Evolutionary conservation across 1,139 yeast genomes (phyloP).

Genomic region (Hansenula sp.): DNA sequence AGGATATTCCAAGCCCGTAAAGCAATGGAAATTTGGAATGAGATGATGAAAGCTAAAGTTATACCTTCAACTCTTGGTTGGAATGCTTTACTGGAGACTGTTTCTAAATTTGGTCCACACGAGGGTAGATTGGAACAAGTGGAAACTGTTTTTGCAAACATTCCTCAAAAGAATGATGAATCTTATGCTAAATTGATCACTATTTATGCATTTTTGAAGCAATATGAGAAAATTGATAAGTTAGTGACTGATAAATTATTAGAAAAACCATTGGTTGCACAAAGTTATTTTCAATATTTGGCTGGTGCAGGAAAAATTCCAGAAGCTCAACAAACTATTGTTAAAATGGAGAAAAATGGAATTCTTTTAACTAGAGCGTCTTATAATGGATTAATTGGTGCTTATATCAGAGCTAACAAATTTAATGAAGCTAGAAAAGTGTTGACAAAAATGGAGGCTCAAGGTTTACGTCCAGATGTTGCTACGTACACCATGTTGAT

Average conservation of each 20-base stretch:
- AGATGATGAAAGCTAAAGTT: conserved; percentile 26
- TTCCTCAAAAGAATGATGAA: conserved; percentile 35
- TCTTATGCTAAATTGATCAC: conserved; percentile 32
- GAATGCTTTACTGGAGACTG: conserved; percentile 42
- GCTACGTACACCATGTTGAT: conserved; percentile 64
- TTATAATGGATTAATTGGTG: conserved; percentile 35
- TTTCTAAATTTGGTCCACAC: conserved; percentile 26
- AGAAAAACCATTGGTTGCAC: conserved; percentile 23
- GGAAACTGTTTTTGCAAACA: conserved; percentile 34
- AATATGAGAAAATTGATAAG: conserved; percentile 20
- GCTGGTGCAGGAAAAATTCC: conserved; percentile 21
- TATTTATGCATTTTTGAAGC: conserved; percentile 27
- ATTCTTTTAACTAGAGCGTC: conserved; percentile 30
- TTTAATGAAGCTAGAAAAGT: conserved; percentile 31
- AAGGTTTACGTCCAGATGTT: conserved; percentile 52
- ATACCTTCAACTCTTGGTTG: conserved; percentile 34
- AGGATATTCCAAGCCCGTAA: conserved; percentile 23
- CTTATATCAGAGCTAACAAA: conserved; percentile 25
- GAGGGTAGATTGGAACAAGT: conserved; percentile 28
- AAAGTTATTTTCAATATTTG: conserved; percentile 29
- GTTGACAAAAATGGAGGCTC: conserved; percentile 29
- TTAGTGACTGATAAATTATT: conserved; percentile 15
- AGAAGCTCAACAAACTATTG: conserved; percentile 22
- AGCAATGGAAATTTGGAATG: conserved; percentile 37
- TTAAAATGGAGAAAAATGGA: too few relatives aligned